Conservation (phyloP, 1,284 basidiomycete genomes). For the Sphagnurus paluster region DNA sequence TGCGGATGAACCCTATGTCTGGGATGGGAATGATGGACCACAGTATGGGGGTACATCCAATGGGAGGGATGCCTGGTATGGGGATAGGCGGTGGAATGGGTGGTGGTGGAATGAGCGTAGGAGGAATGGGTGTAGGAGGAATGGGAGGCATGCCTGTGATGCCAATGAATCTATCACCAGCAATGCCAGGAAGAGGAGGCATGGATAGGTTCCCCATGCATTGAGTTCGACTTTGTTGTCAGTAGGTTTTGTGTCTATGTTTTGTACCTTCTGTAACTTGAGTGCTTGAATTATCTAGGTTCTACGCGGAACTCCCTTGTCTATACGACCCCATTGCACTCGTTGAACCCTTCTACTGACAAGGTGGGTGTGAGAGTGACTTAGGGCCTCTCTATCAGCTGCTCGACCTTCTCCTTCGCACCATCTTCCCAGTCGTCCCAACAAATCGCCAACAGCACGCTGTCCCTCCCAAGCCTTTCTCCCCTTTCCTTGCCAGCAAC, state of each 20-base stretch:
- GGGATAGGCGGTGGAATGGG: slow-evolving; percentile 23
- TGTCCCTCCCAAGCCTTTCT: slow-evolving; percentile 37
- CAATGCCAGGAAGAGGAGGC: slow-evolving; percentile 27
- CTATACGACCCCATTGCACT: neutral
- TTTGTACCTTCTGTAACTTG: slow-evolving; percentile 11
- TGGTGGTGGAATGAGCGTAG: slow-evolving; percentile 19
- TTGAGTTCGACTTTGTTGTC: slow-evolving; percentile 18
- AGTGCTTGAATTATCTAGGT: slow-evolving; percentile 7
- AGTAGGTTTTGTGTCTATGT: slow-evolving; percentile 14
- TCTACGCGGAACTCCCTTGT: neutral
- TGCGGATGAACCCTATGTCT: slow-evolving; percentile 29
- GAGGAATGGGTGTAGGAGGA: slow-evolving; percentile 26
- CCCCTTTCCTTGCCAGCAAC: slow-evolving; percentile 30
- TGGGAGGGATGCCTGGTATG: slow-evolving; percentile 26
- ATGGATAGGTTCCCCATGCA: slow-evolving; percentile 30
- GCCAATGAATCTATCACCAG: slow-evolving; percentile 28
- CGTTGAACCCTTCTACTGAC: too few species aligned
- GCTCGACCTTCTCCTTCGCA: slow-evolving; percentile 31
- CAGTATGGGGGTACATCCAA: slow-evolving; percentile 22
- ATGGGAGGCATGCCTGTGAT: slow-evolving; percentile 22
- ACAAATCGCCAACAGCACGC: slow-evolving; percentile 37
- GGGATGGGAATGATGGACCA: slow-evolving; percentile 27
- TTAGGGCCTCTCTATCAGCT: slow-evolving; percentile 29
- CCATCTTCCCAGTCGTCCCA: slow-evolving; percentile 50
- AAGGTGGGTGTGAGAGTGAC: neutral